These are phyloP conservation scores for Fragaria vesca DNA, from an alignment of 306 rosid species.

Conservation along the genomic window DNA sequence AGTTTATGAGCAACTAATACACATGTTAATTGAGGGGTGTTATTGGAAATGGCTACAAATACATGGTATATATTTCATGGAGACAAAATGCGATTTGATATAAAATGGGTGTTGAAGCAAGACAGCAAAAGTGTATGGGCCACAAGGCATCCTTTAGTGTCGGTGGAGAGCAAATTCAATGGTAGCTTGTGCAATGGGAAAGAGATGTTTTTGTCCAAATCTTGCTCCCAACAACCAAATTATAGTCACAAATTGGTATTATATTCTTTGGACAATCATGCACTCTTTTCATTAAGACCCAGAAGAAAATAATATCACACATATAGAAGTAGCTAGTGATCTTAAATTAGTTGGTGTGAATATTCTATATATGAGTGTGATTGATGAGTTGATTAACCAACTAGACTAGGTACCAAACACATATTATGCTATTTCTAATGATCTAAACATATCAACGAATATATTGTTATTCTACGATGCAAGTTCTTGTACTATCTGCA, in stretches of 20 bases:
- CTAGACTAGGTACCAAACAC: background rate
- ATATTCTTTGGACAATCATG: slow-evolving; percentile 1
- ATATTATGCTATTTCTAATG: background rate
- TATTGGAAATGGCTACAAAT: background rate
- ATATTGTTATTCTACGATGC: background rate
- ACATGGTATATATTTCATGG: background rate
- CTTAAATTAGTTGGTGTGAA: background rate
- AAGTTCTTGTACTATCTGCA: background rate
- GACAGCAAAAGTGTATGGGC: background rate
- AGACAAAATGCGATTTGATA: background rate
- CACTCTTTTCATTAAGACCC: background rate
- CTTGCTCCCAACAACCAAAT: slow-evolving; percentile 3
- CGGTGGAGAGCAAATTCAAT: slow-evolving; percentile 8
- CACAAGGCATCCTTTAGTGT: slow-evolving; percentile 11
- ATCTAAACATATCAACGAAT: background rate
- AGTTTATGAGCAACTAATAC: background rate
- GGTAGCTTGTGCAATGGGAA: slow-evolving; percentile 6
- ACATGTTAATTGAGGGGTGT: background rate
- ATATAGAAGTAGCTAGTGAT: background rate
- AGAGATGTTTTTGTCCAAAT: slow-evolving; percentile 4
- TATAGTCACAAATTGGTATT: slow-evolving; percentile 5
- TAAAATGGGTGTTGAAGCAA: background rate
- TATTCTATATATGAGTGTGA: background rate
- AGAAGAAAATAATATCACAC: background rate
- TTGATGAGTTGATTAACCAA: background rate